Evolutionary conservation across 805 yeast species (phyloP).

Genomic region (Barnettozyma sucrosica): DNA sequence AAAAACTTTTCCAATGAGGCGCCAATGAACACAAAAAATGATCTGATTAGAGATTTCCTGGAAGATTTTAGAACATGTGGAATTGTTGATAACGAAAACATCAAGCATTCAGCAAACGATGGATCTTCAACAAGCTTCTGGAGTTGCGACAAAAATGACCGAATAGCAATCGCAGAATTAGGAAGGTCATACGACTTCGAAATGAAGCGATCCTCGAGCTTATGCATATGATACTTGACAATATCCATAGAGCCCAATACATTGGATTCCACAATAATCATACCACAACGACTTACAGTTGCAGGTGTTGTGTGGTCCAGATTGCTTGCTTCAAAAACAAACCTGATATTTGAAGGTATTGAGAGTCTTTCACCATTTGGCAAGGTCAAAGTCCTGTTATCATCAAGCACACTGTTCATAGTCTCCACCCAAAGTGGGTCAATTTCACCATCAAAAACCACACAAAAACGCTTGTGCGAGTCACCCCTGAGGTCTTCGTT

Average conservation of each 20-base stretch:
- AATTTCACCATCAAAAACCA: conserved; percentile 86
- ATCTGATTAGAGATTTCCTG: background rate
- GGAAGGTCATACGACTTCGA: background rate
- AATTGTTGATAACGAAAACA: background rate
- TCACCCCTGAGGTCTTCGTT: conserved; percentile 56
- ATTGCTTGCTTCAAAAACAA: conserved; percentile 73
- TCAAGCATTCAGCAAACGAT: background rate
- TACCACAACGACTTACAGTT: conserved; percentile 88
- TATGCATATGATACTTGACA: conserved; percentile 15
- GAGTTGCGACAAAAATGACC: background rate
- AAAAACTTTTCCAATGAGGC: conserved; percentile 2
- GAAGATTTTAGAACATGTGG: conserved; percentile 1
- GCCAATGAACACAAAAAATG: conserved; percentile 1
- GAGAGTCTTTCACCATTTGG: conserved; percentile 85
- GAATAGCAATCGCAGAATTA: background rate
- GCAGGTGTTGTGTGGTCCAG: conserved; percentile 77
- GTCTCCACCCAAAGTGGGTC: conserved; percentile 95
- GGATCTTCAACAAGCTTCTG: background rate
- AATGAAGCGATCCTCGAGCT: background rate
- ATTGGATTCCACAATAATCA: conserved; percentile 60
- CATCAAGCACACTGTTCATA: conserved; percentile 86
- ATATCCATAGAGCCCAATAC: conserved; percentile 22
- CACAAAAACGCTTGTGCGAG: conserved; percentile 52
- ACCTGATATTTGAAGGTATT: conserved; percentile 54
- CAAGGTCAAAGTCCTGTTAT: conserved; percentile 70